Conservation (phyloP, 441 rosid genomes). For the Pelargonium fulgidum region DNA sequence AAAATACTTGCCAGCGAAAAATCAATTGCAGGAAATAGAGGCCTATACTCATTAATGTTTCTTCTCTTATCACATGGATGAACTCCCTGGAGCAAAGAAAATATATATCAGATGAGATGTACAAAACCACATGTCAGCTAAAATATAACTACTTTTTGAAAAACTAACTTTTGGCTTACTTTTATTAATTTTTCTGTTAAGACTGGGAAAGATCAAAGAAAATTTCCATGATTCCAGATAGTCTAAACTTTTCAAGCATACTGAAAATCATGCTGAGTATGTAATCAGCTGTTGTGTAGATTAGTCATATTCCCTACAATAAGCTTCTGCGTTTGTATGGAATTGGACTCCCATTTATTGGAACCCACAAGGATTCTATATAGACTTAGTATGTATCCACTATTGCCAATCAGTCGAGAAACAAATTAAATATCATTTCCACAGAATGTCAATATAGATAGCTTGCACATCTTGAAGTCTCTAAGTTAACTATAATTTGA, state of each 20-base stretch:
- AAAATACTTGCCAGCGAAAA: slow-evolving; percentile 48
- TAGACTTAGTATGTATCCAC: no score
- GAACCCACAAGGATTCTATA: no score
- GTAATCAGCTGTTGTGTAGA: not conserved
- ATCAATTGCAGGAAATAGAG: slow-evolving; percentile 54
- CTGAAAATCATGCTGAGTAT: not conserved
- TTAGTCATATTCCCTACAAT: not conserved
- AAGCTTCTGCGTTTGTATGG: not conserved
- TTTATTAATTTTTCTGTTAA: not conserved
- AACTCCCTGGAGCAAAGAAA: slow-evolving; percentile 37
- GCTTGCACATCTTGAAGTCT: no score
- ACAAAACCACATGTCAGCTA: not conserved
- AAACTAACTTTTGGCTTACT: not conserved
- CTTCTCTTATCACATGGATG: slow-evolving; percentile 69
- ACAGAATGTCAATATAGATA: no score
- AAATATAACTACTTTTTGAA: not conserved
- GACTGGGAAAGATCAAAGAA: not conserved
- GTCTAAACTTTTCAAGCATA: not conserved
- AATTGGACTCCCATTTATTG: no score
- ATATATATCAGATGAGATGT: not conserved
- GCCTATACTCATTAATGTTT: slow-evolving; percentile 32
- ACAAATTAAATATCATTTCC: no score
- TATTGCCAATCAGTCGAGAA: no score
- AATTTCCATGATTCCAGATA: not conserved
- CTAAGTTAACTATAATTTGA: not conserved